Evolutionary conservation across 805 yeast species (phyloP).

Genomic region (Henningerozyma blattae): DNA sequence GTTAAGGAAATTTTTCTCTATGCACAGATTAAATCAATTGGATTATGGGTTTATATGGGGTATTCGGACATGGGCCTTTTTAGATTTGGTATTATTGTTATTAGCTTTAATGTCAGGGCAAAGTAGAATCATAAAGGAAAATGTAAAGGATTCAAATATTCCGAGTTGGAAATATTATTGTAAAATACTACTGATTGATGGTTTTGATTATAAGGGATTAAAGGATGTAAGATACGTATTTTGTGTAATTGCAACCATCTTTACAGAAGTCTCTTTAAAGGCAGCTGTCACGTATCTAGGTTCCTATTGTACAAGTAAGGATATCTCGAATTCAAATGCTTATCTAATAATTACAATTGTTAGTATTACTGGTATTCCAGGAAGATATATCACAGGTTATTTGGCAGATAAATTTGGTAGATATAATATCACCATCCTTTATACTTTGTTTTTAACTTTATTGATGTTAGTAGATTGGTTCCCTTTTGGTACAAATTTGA

Average conservation of each 20-base stretch:
- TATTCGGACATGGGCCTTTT: conserved; percentile 40
- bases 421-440: conserved; percentile 37
- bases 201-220: no score
- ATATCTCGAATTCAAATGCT: conserved; percentile 31
- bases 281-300: conserved; percentile 39
- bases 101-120: no score
- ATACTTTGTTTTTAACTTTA: conserved; percentile 25
- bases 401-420: conserved; percentile 38
- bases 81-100: no score
- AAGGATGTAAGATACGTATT: conserved; percentile 33
- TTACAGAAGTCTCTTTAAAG: conserved; percentile 36
- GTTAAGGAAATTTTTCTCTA: conserved; percentile 36
- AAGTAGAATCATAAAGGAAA: no score
- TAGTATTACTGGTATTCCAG: conserved; percentile 35
- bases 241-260: conserved; percentile 31
- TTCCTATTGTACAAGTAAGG: conserved; percentile 39
- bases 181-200: no score
- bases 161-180: no score
- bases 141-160: no score
- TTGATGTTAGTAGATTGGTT: conserved; percentile 30
- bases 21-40: no score
- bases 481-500: conserved; percentile 28
- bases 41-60: conserved; percentile 52
- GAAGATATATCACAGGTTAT: conserved; percentile 34
- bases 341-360: conserved; percentile 36